Conservation (phyloP, 2,329 filamentous ascomycete genomes). For the Talaromyces funiculosus region DNA sequence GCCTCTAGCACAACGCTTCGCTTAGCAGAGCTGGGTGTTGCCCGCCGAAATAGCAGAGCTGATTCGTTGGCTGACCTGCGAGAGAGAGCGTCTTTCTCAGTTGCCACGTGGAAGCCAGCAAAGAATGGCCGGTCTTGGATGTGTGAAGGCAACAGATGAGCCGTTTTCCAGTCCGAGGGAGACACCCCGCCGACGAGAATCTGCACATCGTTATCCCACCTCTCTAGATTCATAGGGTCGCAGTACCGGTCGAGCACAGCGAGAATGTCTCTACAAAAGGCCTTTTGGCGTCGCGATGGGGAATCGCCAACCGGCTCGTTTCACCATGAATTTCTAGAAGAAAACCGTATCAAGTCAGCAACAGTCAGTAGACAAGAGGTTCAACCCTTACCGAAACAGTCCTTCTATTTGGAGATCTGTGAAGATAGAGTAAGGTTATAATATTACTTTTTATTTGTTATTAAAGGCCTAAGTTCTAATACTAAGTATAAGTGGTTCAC, state of each 20-base stretch:
- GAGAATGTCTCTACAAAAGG: constrained; percentile 1
- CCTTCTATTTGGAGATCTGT: too few species aligned
- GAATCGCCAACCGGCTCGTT: neutral
- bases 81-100: neutral
- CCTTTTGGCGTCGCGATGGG: constrained; percentile 1
- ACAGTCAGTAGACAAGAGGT: neutral
- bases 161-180: constrained; percentile 2
- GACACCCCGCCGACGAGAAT: neutral
- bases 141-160: constrained; percentile 1
- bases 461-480: too few species aligned
- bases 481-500: too few species aligned
- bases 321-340: neutral
- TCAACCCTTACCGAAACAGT: neutral
- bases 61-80: neutral
- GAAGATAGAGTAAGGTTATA: too few species aligned
- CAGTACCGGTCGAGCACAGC: constrained; percentile 1
- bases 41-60: constrained; percentile 2
- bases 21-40: constrained; percentile 3
- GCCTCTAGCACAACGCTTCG: neutral
- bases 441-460: too few species aligned
- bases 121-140: constrained; percentile 1
- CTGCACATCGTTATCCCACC: constrained; percentile 2
- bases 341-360: neutral
- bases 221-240: constrained; percentile 1
- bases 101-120: neutral